These are phyloP conservation scores for Candida stauntonica DNA, from an alignment of 805 yeast genomes.

Conservation along the genomic window DNA sequence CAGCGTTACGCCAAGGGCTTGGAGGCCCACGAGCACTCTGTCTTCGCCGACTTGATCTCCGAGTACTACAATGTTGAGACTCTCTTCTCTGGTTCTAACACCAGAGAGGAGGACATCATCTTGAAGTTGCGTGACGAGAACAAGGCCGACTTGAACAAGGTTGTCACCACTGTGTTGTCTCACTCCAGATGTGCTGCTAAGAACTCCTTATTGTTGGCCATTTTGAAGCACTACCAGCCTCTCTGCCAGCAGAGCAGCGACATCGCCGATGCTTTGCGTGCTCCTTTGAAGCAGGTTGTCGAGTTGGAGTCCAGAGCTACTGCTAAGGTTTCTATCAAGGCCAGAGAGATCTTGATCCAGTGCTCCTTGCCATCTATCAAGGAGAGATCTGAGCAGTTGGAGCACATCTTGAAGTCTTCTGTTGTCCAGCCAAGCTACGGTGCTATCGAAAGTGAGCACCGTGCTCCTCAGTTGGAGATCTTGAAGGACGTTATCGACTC, in stretches of 20 bases:
- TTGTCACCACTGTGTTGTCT: conserved; percentile 70
- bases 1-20: conserved; percentile 69
- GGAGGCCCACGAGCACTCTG: conserved; percentile 75
- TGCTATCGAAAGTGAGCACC: conserved; percentile 68
- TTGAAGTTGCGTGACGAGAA: conserved; percentile 84
- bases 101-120: conserved; percentile 85
- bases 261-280: conserved; percentile 64
- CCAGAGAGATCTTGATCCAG: conserved; percentile 93
- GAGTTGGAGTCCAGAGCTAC: conserved; percentile 87
- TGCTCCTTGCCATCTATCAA: conserved; percentile 94
- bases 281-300: conserved; percentile 71
- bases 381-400: conserved; percentile 96
- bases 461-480: conserved; percentile 75
- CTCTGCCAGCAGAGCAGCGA: conserved; percentile 67
- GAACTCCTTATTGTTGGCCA: conserved; percentile 83
- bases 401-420: conserved; percentile 88
- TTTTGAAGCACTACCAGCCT: conserved; percentile 78
- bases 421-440: conserved; percentile 90
- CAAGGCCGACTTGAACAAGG: conserved; percentile 68
- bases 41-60: conserved; percentile 63
- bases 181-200: conserved; percentile 93
- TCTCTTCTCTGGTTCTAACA: conserved; percentile 69
- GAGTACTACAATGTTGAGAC: conserved; percentile 76
- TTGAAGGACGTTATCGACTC: conserved; percentile 93
- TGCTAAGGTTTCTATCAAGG: conserved; percentile 90